Evolutionary conservation across 2,329 filamentous ascomycete genomes (phyloP).

Genomic region (Cryphonectria carpinicola): DNA sequence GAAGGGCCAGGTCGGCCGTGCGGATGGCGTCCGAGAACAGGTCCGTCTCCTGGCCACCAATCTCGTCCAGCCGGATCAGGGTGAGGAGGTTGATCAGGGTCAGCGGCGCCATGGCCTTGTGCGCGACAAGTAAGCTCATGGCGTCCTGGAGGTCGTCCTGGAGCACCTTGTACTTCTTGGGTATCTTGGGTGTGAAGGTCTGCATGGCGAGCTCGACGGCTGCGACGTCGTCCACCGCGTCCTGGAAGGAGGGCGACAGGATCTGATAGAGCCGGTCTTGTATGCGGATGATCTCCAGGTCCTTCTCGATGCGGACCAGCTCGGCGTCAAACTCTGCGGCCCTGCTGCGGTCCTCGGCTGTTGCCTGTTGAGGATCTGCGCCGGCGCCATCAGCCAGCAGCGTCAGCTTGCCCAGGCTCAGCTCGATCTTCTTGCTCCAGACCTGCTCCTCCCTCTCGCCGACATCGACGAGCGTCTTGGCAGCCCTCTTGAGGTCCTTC

Average conservation of each 20-base stretch:
- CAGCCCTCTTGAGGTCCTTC: constrained; percentile 74
- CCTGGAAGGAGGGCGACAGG: constrained; percentile 67
- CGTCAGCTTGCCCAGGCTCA: constrained; percentile 85
- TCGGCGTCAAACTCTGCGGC: constrained; percentile 41
- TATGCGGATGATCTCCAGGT: constrained; percentile 72
- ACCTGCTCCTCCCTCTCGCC: constrained; percentile 76
- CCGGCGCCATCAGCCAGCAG: constrained; percentile 64
- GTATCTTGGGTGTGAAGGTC: constrained; percentile 60
- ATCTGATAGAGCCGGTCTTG: constrained; percentile 78
- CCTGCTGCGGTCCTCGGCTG: constrained; percentile 32
- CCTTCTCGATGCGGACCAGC: constrained; percentile 60
- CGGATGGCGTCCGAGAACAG: constrained; percentile 78
- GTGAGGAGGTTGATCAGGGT: constrained; percentile 78
- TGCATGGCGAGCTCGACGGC: constrained; percentile 78
- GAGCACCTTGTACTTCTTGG: constrained; percentile 67
- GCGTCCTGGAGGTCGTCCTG: constrained; percentile 71
- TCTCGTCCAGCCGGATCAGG: constrained; percentile 60
- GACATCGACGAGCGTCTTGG: constrained; percentile 69
- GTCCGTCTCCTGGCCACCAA: constrained; percentile 58
- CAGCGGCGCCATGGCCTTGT: constrained; percentile 70
- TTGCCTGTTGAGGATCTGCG: constrained; percentile 31
- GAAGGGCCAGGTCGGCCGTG: constrained; percentile 59
- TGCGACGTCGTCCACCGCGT: constrained; percentile 78
- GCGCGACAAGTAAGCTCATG: constrained; percentile 70
- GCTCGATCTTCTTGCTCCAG: constrained; percentile 92